These are phyloP conservation scores for Vaccinium vitisidaea DNA, from an alignment of 148 eudicot species.

Conservation along the genomic window DNA sequence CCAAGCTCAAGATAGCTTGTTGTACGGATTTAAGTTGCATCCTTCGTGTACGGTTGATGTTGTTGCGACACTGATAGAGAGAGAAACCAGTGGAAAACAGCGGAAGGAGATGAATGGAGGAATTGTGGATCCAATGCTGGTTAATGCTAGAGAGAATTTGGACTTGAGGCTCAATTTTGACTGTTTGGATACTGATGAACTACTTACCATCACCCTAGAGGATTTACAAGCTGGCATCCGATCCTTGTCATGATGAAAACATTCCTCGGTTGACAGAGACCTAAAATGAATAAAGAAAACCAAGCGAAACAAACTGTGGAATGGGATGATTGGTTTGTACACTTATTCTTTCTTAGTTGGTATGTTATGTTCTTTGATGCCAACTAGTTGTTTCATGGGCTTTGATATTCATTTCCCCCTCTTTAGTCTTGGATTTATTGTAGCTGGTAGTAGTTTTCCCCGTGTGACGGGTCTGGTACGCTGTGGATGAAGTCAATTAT, in stretches of 20 bases:
- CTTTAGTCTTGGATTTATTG: neutral
- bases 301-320: neutral
- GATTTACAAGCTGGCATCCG: slow-evolving; percentile 75
- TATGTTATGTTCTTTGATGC: neutral
- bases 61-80: slow-evolving; percentile 60
- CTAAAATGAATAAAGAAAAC: neutral
- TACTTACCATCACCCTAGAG: slow-evolving; percentile 75
- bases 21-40: slow-evolving; percentile 85
- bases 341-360: neutral
- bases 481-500: neutral
- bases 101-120: slow-evolving; percentile 95
- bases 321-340: slow-evolving; percentile 10
- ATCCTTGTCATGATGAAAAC: slow-evolving; percentile 42
- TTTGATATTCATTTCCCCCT: neutral
- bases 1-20: slow-evolving; percentile 58
- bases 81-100: slow-evolving; percentile 71
- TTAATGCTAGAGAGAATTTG: slow-evolving; percentile 82
- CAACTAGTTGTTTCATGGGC: neutral
- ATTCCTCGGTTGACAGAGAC: neutral
- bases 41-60: slow-evolving; percentile 62
- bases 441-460: neutral
- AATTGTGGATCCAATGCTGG: slow-evolving; percentile 80
- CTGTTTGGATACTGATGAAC: slow-evolving; percentile 76
- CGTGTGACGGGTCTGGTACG: neutral
- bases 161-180: slow-evolving; percentile 90